Percentiles rank a stretch among this genome's conserved stretches.
Evolutionary conservation across 2,329 filamentous ascomycete genomes (phyloP).

Genomic region (Colletotrichum karsti): DNA sequence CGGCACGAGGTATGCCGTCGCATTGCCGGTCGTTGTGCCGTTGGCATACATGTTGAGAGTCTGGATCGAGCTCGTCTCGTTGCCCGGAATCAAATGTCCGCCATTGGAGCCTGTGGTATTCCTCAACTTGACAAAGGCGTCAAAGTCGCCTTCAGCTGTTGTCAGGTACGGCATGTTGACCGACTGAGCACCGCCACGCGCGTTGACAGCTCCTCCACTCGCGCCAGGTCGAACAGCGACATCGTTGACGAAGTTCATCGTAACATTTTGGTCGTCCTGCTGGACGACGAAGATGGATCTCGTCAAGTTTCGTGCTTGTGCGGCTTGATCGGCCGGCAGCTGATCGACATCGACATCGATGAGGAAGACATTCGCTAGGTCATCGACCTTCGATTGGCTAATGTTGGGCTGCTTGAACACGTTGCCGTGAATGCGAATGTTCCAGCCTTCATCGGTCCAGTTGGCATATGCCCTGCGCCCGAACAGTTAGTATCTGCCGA

Average conservation of each 20-base stretch:
- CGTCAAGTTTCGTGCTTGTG: slow-evolving; percentile 78
- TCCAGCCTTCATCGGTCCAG: slow-evolving; percentile 82
- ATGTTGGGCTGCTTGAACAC: slow-evolving; percentile 83
- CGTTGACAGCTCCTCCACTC: slow-evolving; percentile 59
- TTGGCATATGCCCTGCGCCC: slow-evolving; percentile 69
- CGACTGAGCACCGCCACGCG: slow-evolving; percentile 68
- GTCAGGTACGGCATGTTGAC: slow-evolving; percentile 72
- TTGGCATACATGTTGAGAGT: slow-evolving; percentile 74
- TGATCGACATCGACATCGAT: slow-evolving; percentile 69
- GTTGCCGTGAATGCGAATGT: slow-evolving; percentile 79
- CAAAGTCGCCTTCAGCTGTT: slow-evolving; percentile 75
- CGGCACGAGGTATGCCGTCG: slow-evolving; percentile 80
- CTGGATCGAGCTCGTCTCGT: slow-evolving; percentile 71
- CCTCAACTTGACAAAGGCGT: slow-evolving; percentile 72
- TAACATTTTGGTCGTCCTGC: slow-evolving; percentile 70
- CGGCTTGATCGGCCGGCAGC: slow-evolving; percentile 66
- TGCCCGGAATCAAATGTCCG: slow-evolving; percentile 66
- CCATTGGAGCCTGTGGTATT: slow-evolving; percentile 61
- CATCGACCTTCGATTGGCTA: slow-evolving; percentile 69
- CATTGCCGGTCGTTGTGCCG: slow-evolving; percentile 73
- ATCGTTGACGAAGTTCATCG: slow-evolving; percentile 63
- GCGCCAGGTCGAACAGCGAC: slow-evolving; percentile 59
- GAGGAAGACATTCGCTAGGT: slow-evolving; percentile 76
- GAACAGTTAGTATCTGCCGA: slow-evolving; percentile 12
- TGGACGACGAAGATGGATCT: slow-evolving; percentile 79